Conservation (phyloP, 345 rosid genomes). For the Turnera subulata region DNA sequence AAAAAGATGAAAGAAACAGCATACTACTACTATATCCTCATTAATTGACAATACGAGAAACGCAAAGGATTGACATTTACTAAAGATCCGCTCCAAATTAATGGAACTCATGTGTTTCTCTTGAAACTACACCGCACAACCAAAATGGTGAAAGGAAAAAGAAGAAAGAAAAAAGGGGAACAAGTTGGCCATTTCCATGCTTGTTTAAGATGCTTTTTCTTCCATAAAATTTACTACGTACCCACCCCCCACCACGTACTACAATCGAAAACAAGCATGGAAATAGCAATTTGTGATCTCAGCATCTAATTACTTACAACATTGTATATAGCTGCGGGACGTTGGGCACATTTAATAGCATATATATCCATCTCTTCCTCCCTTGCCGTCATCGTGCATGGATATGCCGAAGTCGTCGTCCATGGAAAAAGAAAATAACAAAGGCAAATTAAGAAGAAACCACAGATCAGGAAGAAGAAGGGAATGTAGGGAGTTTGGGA, state of each 20-base stretch:
- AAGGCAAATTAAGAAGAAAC: background rate
- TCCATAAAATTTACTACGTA: background rate
- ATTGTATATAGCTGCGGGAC: too few relatives aligned
- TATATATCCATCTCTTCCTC: too few relatives aligned
- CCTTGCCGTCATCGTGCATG: too few relatives aligned
- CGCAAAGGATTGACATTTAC: background rate
- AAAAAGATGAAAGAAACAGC: too few relatives aligned
- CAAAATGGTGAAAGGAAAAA: too few relatives aligned
- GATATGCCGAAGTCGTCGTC: too few relatives aligned
- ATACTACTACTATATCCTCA: too few relatives aligned
- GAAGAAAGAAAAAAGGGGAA: background rate
- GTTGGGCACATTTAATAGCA: too few relatives aligned
- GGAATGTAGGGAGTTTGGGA: too few relatives aligned
- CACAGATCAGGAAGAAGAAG: background rate
- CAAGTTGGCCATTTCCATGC: slow-evolving; percentile 41
- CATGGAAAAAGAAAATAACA: background rate
- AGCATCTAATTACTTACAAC: too few relatives aligned
- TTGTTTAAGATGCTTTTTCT: slow-evolving; percentile 32
- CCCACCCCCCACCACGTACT: background rate
- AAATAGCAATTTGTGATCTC: slow-evolving; percentile 33
- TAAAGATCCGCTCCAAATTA: slow-evolving; percentile 8
- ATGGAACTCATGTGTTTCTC: slow-evolving; percentile 46
- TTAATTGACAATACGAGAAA: background rate
- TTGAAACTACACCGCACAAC: slow-evolving; percentile 13
- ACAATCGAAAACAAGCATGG: slow-evolving; percentile 41